Evolutionary conservation across 1,284 basidiomycete species (phyloP), one percentile per base, ranked within the genome.

Genomic region (Microstroma glucosiphilum): DNA sequence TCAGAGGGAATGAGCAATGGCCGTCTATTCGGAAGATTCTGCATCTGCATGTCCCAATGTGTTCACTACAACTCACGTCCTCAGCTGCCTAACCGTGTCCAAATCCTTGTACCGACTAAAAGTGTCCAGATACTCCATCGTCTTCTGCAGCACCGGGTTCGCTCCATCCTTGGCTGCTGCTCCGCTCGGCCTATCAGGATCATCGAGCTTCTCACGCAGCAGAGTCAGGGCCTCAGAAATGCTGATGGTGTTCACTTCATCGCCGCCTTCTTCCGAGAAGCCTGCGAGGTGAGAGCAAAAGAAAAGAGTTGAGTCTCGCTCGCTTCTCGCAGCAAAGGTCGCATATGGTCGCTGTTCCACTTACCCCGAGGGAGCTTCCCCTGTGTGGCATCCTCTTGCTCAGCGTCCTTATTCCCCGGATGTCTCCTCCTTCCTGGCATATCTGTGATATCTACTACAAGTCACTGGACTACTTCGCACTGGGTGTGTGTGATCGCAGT

Each of bases 81-180:
- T 54, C 51, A 54, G 21, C 25, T 54, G 51, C 51, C 21, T 54
- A 26, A 54, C 51, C 2, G 51, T 54, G 17, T 54, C 51, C 51
- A 54, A 26, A 7, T 54, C 51, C 51, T 25, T 54, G 21, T 54
- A 54, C 25, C 51, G n/a, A 26, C 51, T 54, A 13, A 54, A 54
- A 8, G 51, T 54, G 21, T 54, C 51, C 21, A 54, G 51, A 25
- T 54, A 54, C 51, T 54, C 51, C 51, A 54, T 54, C 21, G 21
- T 54, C 51, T 54, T 54, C 17, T 19, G 17, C 51, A 54, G 21
- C 21, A 54, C 51, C 19, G 15, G 15, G 26, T 54, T 54, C 21
- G 17, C 51, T 23, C 21, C 51, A 26, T 54, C 51, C 21, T 54
- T 54, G 21, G 15, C 17, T 25, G 51, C 51, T 13, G 51, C 51